Conservation (phyloP, 2,329 filamentous ascomycete species). For the Acephala macrosclerotiorum region DNA sequence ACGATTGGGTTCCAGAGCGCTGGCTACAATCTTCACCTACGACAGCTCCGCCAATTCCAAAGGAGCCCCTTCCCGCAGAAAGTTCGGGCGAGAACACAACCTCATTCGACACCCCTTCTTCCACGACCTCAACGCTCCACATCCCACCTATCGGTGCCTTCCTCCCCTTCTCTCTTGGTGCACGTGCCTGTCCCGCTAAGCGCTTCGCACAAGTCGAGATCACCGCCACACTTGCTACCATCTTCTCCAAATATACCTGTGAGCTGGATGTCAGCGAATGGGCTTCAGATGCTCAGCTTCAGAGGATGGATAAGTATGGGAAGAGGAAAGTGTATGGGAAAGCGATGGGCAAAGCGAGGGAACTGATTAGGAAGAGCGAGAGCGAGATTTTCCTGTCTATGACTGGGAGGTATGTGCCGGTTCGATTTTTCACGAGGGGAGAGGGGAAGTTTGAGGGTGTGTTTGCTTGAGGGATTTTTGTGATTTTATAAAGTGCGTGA, state of each 20-base stretch:
- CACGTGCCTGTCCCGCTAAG: conserved; percentile 40
- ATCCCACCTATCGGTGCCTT: conserved; percentile 29
- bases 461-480: neutral
- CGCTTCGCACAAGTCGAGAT: conserved; percentile 45
- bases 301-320: neutral
- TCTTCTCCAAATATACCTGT: conserved; percentile 25
- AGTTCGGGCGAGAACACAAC: neutral
- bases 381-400: conserved; percentile 14
- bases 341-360: conserved; percentile 14
- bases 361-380: conserved; percentile 10
- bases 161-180: conserved; percentile 41
- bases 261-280: conserved; percentile 27
- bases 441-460: conserved; percentile 8
- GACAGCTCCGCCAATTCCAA: neutral
- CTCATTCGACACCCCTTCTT: neutral
- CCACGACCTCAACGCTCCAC: neutral
- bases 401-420: conserved; percentile 8
- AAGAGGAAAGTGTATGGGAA: conserved; percentile 15
- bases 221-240: conserved; percentile 35
- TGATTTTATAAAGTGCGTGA: too few species aligned
- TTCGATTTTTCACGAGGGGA: conserved; percentile 14
- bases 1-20: conserved; percentile 62
- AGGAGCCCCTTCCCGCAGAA: neutral
- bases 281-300: neutral
- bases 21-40: conserved; percentile 52